These are phyloP conservation scores for Leersia perrieri DNA, from an alignment of 176 grass and related monocot species.

Conservation along the genomic window DNA sequence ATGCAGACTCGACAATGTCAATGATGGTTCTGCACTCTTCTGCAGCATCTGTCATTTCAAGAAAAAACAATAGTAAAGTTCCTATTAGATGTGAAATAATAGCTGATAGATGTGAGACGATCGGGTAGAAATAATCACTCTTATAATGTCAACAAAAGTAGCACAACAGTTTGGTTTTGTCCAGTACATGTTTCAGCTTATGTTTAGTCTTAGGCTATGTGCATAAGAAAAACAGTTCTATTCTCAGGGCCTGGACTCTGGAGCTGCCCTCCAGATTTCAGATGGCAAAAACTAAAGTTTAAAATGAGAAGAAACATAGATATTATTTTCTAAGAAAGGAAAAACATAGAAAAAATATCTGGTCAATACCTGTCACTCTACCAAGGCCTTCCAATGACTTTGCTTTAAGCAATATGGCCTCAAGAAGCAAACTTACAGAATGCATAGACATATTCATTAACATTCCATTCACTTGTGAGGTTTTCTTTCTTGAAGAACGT, in stretches of 20 bases:
- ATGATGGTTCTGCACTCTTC: slow-evolving; percentile 85
- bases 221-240: background rate
- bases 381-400: slow-evolving; percentile 72
- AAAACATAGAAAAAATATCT: background rate
- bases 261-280: slow-evolving; percentile 21
- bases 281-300: background rate
- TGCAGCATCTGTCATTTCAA: slow-evolving; percentile 78
- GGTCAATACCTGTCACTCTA: slow-evolving; percentile 65
- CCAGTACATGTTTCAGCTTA: slow-evolving; percentile 1
- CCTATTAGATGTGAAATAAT: background rate
- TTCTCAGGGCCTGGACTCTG: slow-evolving; percentile 10
- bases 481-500: slow-evolving; percentile 61
- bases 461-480: slow-evolving; percentile 58
- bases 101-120: slow-evolving; percentile 18
- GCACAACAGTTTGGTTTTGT: background rate
- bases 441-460: slow-evolving; percentile 92
- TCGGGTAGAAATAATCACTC: slow-evolving; percentile 11
- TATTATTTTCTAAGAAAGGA: background rate
- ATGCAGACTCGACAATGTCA: slow-evolving; percentile 87
- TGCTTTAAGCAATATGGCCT: slow-evolving; percentile 91
- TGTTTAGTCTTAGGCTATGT: slow-evolving; percentile 1
- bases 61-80: slow-evolving; percentile 33
- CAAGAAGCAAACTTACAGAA: slow-evolving; percentile 90
- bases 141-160: slow-evolving; percentile 19
- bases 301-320: slow-evolving; percentile 19